phyloP scores from a whole-genome alignment of 306 rosid species.

The Argentina anserina region DNA sequence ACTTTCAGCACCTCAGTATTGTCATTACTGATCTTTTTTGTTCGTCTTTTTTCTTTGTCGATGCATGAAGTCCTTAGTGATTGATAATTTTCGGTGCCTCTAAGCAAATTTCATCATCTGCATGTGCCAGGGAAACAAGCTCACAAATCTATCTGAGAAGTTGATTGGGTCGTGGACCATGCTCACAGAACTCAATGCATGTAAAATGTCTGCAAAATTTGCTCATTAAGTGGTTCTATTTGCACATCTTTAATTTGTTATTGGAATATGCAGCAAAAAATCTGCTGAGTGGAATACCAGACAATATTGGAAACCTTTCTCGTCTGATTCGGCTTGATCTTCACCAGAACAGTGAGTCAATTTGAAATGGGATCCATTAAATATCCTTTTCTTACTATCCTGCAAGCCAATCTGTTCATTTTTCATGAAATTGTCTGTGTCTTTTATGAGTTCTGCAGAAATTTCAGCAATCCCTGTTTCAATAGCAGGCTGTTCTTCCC shows the following conservation, averaged over 20 bases:
- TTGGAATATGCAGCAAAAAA: conserved; percentile 69
- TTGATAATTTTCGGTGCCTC: conserved; percentile 17
- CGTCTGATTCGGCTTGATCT: conserved; percentile 77
- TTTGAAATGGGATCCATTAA: conserved; percentile 9
- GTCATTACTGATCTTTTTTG: neutral
- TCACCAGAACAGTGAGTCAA: conserved; percentile 79
- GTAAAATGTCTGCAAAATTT: conserved; percentile 40
- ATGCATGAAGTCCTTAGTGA: neutral
- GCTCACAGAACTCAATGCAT: conserved; percentile 87
- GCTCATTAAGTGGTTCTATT: neutral
- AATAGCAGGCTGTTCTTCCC: conserved; percentile 63
- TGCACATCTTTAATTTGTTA: conserved; percentile 14
- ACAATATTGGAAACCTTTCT: conserved; percentile 70
- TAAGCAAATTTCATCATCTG: conserved; percentile 14
- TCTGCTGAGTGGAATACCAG: conserved; percentile 60
- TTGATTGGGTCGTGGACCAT: conserved; percentile 69
- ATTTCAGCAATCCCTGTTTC: conserved; percentile 77
- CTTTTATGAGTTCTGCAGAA: conserved; percentile 45
- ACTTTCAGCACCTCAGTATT: conserved; percentile 14
- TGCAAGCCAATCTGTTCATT: conserved; percentile 15
- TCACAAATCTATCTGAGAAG: conserved; percentile 51
- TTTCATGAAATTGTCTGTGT: conserved; percentile 18
- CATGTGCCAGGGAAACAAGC: conserved; percentile 75
- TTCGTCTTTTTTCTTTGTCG: neutral
- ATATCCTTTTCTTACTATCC: neutral